A percentile compares a stretch with the other conserved stretches of the same genome.
These are phyloP conservation scores for Talaromyces sp. DNA, from an alignment of 2,329 filamentous ascomycete species.

Conservation along the genomic window DNA sequence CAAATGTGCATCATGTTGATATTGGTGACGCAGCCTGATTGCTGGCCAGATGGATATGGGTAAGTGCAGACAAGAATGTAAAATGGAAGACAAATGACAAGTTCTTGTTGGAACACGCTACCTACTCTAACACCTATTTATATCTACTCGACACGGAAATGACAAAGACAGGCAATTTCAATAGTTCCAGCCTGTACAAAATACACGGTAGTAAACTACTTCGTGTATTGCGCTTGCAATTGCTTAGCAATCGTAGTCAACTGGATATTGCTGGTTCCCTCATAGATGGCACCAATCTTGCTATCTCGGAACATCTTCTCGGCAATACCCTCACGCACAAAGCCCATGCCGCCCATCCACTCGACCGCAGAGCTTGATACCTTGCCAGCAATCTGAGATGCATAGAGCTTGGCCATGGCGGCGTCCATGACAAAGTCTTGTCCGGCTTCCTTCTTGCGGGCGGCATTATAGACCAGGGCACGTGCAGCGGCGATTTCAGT, in stretches of 20 bases:
- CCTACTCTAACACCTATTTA: background rate
- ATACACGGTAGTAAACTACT: conserved; percentile 31
- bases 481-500: conserved; percentile 89
- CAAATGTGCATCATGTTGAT: conserved; percentile 1
- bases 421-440: conserved; percentile 93
- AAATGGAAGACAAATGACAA: background rate
- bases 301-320: conserved; percentile 98
- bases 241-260: conserved; percentile 67
- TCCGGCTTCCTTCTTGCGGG: conserved; percentile 95
- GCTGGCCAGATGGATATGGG: background rate
- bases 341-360: conserved; percentile 99
- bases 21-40: background rate
- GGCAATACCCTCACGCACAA: conserved; percentile 89
- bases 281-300: conserved; percentile 98
- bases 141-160: background rate
- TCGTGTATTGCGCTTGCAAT: conserved; percentile 66
- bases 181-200: background rate
- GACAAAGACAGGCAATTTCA: background rate
- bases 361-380: conserved; percentile 85
- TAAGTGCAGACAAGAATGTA: background rate
- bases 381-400: conserved; percentile 84
- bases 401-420: conserved; percentile 96
- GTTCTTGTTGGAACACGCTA: background rate
- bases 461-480: conserved; percentile 90
- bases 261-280: conserved; percentile 71